These are phyloP conservation scores for Penicillium sp. DNA, from an alignment of 2,329 filamentous ascomycete genomes.

Conservation along the genomic window DNA sequence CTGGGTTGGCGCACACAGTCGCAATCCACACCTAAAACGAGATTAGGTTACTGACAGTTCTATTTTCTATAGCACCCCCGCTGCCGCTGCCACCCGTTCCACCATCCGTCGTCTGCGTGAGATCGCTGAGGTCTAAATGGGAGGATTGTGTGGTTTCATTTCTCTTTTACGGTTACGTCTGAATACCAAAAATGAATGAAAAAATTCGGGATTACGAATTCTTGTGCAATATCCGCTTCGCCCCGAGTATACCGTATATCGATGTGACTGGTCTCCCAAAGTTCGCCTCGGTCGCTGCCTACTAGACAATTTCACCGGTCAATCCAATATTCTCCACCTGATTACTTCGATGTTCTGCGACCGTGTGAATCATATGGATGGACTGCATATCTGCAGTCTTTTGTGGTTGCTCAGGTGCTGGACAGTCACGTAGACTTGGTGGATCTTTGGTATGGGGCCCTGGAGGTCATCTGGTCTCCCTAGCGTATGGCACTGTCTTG, in stretches of 20 bases:
- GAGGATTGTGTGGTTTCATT: constrained; percentile 35
- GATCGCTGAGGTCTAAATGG: constrained; percentile 77
- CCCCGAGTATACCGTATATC: constrained; percentile 19
- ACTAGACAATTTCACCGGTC: background rate
- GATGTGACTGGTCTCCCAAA: constrained; percentile 6
- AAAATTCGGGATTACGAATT: constrained; percentile 29
- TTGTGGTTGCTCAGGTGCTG: background rate
- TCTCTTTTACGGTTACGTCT: constrained; percentile 37
- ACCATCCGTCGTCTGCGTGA: constrained; percentile 96
- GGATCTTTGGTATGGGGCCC: background rate
- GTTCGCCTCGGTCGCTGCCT: background rate
- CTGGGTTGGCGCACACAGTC: background rate
- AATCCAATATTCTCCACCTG: background rate
- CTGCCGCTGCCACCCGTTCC: constrained; percentile 89
- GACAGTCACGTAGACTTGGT: constrained; percentile 6
- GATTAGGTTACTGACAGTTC: constrained; percentile 2
- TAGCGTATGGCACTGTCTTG: background rate
- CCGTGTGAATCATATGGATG: background rate
- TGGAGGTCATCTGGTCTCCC: background rate
- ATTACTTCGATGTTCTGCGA: background rate
- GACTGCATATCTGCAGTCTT: background rate
- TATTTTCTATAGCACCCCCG: constrained; percentile 66
- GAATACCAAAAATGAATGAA: constrained; percentile 40
- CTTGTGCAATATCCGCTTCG: constrained; percentile 24
- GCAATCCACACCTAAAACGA: background rate